Evolutionary conservation across 2,329 filamentous ascomycete genomes (phyloP), one percentile per base, ranked within the genome.

Genomic region (Fonsecaea nubica): DNA sequence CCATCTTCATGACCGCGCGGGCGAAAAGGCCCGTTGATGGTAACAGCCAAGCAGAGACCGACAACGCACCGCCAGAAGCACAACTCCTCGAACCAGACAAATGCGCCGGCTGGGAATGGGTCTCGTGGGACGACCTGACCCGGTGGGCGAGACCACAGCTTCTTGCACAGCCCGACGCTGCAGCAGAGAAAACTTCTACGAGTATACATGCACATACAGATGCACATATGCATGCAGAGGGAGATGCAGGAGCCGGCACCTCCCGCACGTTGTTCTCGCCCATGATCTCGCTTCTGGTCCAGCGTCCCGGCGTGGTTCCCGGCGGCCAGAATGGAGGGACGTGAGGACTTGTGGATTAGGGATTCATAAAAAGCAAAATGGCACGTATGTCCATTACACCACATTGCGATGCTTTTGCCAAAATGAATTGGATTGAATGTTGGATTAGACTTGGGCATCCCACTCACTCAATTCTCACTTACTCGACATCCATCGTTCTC

Each of bases 1-100:
- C 91, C 0, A 76, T 92, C 2, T 93, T 91, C 71, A 85, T 92
- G 68, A 79, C 80, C 0, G 87, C 85, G 50, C 77, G 77, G 53
- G 79, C 86, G 71, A 74, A 78, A 0, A 82, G 86, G 32, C 3
- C 12, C 15, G 78, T 82, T 15, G 69, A 73, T 0, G 81, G 82
- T 18, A 10, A 21, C 33, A 33, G 8, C 38, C 35, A 35, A 18
- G 18, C 5, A 21, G 33, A 30, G 10, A 32, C 76, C 85, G 10
- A 36, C 52, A 13, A 12, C 8, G 3, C 30, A 12, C 53, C 4
- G 30, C 12, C 32, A 33, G 40, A 73, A 82, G 77, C 72, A 5
- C 65, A 74, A 66, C 45, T 77, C 21, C 59, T 76, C 69, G 83
- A 86, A 68, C 81, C 82, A 0, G 76, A 85, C 2, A 88, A 87